Conservation (phyloP, 2,329 filamentous ascomycete species). For the Penicillium sp. region DNA sequence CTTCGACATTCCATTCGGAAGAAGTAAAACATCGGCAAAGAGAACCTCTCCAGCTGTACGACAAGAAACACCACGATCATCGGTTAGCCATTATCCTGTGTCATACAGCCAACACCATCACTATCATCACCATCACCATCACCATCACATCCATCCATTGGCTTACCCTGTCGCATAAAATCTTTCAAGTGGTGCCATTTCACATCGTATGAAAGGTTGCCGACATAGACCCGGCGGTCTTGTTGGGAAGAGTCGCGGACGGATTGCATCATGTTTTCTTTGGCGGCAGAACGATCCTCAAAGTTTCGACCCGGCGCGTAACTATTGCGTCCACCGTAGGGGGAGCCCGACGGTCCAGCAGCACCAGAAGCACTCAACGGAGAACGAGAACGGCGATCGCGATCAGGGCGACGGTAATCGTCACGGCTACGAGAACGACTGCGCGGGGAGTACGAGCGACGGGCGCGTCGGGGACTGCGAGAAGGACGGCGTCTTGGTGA, state of each 20-base stretch:
- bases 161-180: conserved; percentile 98
- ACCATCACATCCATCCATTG: conserved; percentile 12
- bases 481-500: conserved; percentile 70
- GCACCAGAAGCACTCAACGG: conserved; percentile 78
- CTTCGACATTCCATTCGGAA: conserved; percentile 99
- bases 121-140: conserved; percentile 6
- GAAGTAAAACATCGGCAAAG: conserved; percentile 98
- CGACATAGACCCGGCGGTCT: conserved; percentile 98
- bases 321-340: conserved; percentile 64
- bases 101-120: conserved; percentile 4
- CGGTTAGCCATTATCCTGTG: conserved; percentile 9
- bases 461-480: conserved; percentile 77
- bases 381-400: conserved; percentile 79
- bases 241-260: conserved; percentile 95
- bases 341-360: conserved; percentile 72
- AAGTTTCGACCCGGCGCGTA: conserved; percentile 72
- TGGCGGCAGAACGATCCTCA: conserved; percentile 81
- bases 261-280: conserved; percentile 95
- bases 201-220: conserved; percentile 98
- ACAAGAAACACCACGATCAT: conserved; percentile 14
- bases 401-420: conserved; percentile 75
- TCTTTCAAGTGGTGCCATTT: conserved; percentile 99
- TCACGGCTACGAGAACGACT: conserved; percentile 80
- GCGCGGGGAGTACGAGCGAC: conserved; percentile 79
- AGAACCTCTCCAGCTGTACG: conserved; percentile 92